Evolutionary conservation across 345 rosid species (phyloP), one percentile per base, ranked within the genome.

Genomic region (Alliaria petiolata): DNA sequence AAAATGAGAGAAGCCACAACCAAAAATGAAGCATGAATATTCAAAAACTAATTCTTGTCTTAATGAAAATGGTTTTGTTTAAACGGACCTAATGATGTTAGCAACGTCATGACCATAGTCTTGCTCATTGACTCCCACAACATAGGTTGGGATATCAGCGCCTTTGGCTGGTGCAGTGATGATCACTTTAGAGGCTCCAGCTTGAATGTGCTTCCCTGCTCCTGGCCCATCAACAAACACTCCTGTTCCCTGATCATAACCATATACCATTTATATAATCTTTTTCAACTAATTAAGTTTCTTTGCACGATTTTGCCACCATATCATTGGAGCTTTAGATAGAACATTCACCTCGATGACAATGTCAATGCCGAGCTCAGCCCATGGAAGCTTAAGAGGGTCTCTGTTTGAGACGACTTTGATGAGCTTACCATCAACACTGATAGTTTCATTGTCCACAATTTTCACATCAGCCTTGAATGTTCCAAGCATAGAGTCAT

Each of bases 171-270:
- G 99, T 54, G 97, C 97, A 14, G 99, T 95, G 80, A 95, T 91
- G 81, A 91, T 80, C 35, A 95, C 99, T 80, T 91, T 95, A 79
- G 86, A 91, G 52, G 99, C 97, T 68, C 99, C 97, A 19, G 99
- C 99, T 82, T 95, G 99, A 63, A 95, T 86, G 65, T 91, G 99
- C 79, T 95, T 95, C 35, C 99, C 97, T 50, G 99, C 99, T 38
- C 99, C 99, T 46, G 99, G 96, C 5, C 95, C 99, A 70, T 91
- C 97, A n/a, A 95, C 99, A 73, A 95, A 95, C 56, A 95, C 99
- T 88, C 99, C 97, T 11, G 97, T 95, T 60, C 97, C 97, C 97
- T 93, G 80, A 35, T 28, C 8, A 47, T 47, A 20, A 17, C n/a
- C 26, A 57, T 55, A 15, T 15, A 55, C 51, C 51, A 45, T 10